phyloP scores from a whole-genome alignment of 768 basidiomycete genomes.

The Auriculariales sp. region DNA sequence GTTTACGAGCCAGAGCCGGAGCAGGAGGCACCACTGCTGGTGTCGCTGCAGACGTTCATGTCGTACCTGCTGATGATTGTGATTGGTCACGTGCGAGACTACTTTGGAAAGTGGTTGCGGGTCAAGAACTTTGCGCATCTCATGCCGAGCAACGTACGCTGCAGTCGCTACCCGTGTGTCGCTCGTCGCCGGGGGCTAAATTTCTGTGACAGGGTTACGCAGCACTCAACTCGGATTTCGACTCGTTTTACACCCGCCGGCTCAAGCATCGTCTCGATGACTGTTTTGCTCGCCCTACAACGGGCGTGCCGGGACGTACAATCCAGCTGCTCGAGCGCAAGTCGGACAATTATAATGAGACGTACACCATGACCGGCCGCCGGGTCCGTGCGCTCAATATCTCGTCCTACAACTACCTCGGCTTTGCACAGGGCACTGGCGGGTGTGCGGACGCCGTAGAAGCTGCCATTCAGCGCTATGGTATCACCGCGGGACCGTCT shows the following conservation, averaged over 20 bases:
- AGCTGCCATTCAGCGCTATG: constrained; percentile 66
- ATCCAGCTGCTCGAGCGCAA: constrained; percentile 74
- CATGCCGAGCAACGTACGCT: constrained; percentile 65
- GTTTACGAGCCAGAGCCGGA: constrained; percentile 37
- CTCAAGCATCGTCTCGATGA: constrained; percentile 91
- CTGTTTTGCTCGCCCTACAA: constrained; percentile 84
- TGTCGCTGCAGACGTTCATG: constrained; percentile 82
- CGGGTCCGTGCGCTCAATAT: constrained; percentile 87
- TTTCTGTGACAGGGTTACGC: constrained; percentile 65
- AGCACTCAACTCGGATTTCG: constrained; percentile 93
- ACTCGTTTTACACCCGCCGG: constrained; percentile 96
- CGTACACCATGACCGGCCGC: constrained; percentile 61
- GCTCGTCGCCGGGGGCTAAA: constrained; percentile 2
- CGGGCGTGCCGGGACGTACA: constrained; percentile 91
- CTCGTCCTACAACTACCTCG: constrained; percentile 98
- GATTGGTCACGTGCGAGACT: constrained; percentile 88
- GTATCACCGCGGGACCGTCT: constrained; percentile 59
- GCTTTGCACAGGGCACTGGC: constrained; percentile 87
- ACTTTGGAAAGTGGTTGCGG: constrained; percentile 74
- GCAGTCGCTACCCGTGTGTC: constrained; percentile 4
- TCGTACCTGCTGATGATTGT: constrained; percentile 86
- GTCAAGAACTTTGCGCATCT: constrained; percentile 64
- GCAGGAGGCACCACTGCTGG: constrained; percentile 84
- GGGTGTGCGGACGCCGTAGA: constrained; percentile 93
- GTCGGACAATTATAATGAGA: constrained; percentile 68